Base-by-base conservation (phyloP, 371 early-diverging fungal species). In the Fennellomyces sp. region DNA sequence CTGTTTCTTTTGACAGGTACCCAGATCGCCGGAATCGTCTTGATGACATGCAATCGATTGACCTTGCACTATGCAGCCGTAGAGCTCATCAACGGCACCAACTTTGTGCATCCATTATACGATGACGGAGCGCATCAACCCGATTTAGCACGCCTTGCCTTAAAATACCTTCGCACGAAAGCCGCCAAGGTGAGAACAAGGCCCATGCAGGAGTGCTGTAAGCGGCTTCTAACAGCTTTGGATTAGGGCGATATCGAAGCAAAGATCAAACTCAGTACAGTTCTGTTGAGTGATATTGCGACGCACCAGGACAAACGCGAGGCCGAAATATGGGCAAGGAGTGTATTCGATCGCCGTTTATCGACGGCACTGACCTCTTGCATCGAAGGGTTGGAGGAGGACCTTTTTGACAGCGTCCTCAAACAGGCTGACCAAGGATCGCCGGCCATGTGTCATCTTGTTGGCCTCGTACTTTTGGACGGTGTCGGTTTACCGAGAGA, bases 241-340 rank as follows among this genome's bases (percentile, higher is more conserved):
- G 5, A 3, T 45, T 57, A 78, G 79, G 79, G 75, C 25, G 72
- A 78, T 57, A 56, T 78, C 11, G 79, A 78, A 51, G 79, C 79
- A 27, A 78, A 78, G 45, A 65, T 75, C 29, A 78, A 78, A 63
- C 51, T 78, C 11, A 71, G 71, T 45, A 78, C 75, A 0, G 62
- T 75, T 2, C 55, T 78, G n/a, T 64, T 68, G 23, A 60, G 58
- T 6, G 36, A 51, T n/a, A 33, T 8, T 0, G n/a, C 41, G 0
- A 30, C 35, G 1, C 26, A 59, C 26, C 29, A 60, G 31, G 68
- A 72, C 30, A 58, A 64, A 2, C 41, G 71, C 17, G 79, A 78
- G 53, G 75, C 79, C 2, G 67, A 59, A n/a, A 52, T 78, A 26
- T 78, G 79, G 79, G 73, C 75, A 19, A 60, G 73, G 33, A 75